Conservation (phyloP, 169 alveolate species). For the Plasmodium blacklocki region DNA sequence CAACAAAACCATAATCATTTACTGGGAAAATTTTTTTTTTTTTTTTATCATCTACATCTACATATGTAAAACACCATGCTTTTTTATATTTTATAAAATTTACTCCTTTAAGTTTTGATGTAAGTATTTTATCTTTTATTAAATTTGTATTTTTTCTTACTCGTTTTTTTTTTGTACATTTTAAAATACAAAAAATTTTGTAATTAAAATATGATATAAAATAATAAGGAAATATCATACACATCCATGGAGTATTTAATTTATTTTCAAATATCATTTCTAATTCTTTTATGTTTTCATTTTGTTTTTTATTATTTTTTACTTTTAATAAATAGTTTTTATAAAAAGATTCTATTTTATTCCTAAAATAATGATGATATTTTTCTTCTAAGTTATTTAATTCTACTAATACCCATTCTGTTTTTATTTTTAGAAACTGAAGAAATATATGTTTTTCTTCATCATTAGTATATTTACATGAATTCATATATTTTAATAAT, state of each 20-base stretch:
- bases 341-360: slow-evolving; percentile 51
- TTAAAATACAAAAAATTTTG: slow-evolving; percentile 28
- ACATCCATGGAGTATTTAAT: slow-evolving; percentile 41
- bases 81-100: slow-evolving; percentile 79
- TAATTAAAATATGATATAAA: slow-evolving; percentile 35
- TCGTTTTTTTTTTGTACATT: slow-evolving; percentile 11
- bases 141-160: neutral
- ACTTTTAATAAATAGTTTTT: slow-evolving; percentile 42
- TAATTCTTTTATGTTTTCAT: slow-evolving; percentile 18
- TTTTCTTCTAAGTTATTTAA: slow-evolving; percentile 22
- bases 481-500: slow-evolving; percentile 45
- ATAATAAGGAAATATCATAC: slow-evolving; percentile 64
- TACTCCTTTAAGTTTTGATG: slow-evolving; percentile 65
- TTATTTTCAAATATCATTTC: slow-evolving; percentile 48
- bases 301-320: neutral
- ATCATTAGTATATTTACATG: slow-evolving; percentile 30
- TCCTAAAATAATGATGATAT: slow-evolving; percentile 52
- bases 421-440: slow-evolving; percentile 26
- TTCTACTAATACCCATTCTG: slow-evolving; percentile 68
- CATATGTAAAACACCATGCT: slow-evolving; percentile 80
- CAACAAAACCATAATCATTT: slow-evolving; percentile 78
- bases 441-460: slow-evolving; percentile 46
- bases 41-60: slow-evolving; percentile 80
- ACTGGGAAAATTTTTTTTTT: slow-evolving; percentile 79
- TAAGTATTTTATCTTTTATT: slow-evolving; percentile 28